phyloP scores from a whole-genome alignment of 306 rosid species.

The barrel medic (Medicago truncatula) region MtrunA17r5.0-ANR NC_053046.1:34335001-34335500 shows the following conservation, averaged over 20 bases:
- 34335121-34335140: not conserved
- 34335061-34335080: not conserved
- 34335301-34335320: too few species aligned
- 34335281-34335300: not conserved
- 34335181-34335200: too few species aligned
- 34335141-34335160: constrained; percentile 8
- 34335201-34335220: too few species aligned
- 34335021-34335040: constrained; percentile 16
- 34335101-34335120: constrained; percentile 29
- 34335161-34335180: not conserved
- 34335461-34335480: too few species aligned
- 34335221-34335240: too few species aligned
- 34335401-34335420: constrained; percentile 10
- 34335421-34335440: constrained; percentile 31
- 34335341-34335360: not conserved
- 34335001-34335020: not conserved
- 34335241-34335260: not conserved
- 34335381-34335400: constrained; percentile 26
- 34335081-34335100: constrained; percentile 24
- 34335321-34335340: not conserved
- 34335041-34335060: constrained; percentile 20
- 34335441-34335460: constrained; percentile 37
- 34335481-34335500: not conserved
- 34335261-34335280: not conserved
- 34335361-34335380: constrained; percentile 11